A percentile compares a stretch with the other conserved stretches of the same genome.
phyloP scores from a whole-genome alignment of 176 grass and related monocot species.

The Triticum dicoccoides region DNA sequence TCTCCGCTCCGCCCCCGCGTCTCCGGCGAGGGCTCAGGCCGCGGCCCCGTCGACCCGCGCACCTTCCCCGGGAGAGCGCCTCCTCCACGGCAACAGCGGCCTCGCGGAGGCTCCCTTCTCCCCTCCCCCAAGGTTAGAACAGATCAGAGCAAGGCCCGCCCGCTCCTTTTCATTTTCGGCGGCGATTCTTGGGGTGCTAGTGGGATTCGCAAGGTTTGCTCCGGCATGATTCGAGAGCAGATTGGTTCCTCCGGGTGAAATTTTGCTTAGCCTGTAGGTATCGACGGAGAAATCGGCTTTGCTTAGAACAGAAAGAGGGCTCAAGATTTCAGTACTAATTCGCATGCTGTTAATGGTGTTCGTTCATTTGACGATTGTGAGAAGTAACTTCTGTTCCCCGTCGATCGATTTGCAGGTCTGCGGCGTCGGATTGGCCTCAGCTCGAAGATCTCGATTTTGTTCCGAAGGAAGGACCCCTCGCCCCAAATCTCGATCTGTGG shows the following conservation, averaged over 20 bases:
- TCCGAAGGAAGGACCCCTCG: background rate
- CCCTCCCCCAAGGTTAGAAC: conserved; percentile 30
- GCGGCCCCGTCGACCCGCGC: background rate
- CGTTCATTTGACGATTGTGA: background rate
- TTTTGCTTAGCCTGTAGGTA: background rate
- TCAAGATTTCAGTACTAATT: background rate
- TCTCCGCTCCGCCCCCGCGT: background rate
- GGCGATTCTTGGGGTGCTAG: background rate
- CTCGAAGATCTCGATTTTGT: conserved; percentile 30
- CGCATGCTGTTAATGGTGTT: background rate
- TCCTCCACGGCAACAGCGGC: background rate
- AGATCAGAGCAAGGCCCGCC: conserved; percentile 22
- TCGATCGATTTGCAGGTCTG: conserved; percentile 6
- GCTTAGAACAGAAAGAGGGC: background rate
- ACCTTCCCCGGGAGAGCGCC: background rate
- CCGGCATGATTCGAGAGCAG: background rate
- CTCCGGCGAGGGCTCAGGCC: conserved; percentile 34
- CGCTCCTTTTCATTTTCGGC: background rate
- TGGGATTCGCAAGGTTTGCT: background rate
- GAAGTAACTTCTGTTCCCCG: background rate
- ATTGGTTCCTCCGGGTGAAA: background rate
- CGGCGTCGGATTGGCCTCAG: background rate
- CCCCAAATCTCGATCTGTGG: conserved; percentile 27
- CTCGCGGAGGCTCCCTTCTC: background rate
- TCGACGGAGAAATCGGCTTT: background rate